phyloP scores from a whole-genome alignment of 2,329 filamentous ascomycete genomes.

The Lasiodiplodia gonubiensis region DNA sequence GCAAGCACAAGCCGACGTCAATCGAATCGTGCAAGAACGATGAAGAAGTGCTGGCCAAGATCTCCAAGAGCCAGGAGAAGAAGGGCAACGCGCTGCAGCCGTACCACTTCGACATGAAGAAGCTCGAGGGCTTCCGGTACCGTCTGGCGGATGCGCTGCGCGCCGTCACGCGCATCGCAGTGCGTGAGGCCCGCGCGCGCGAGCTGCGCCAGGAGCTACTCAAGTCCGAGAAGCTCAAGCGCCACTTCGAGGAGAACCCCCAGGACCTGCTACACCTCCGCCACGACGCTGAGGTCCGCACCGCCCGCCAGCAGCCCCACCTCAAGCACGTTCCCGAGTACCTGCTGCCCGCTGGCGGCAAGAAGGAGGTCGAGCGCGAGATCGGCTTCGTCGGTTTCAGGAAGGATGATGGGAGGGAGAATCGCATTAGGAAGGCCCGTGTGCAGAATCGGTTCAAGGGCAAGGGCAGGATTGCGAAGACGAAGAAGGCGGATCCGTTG shows the following conservation, averaged over 20 bases:
- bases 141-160: conserved; percentile 91
- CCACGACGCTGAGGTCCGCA: conserved; percentile 86
- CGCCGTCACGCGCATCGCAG: conserved; percentile 85
- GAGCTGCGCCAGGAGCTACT: conserved; percentile 89
- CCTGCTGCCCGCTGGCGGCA: conserved; percentile 76
- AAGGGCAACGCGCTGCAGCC: conserved; percentile 82
- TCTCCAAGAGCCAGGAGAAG: conserved; percentile 78
- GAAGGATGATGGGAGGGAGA: conserved; percentile 52
- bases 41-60: conserved; percentile 81
- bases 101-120: conserved; percentile 93
- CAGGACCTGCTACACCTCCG: conserved; percentile 84
- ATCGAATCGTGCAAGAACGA: conserved; percentile 79
- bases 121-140: conserved; percentile 93
- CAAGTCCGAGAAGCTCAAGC: conserved; percentile 91
- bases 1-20: conserved; percentile 87
- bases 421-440: conserved; percentile 51
- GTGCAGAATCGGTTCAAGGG: conserved; percentile 50
- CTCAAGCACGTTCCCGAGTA: conserved; percentile 95
- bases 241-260: conserved; percentile 97
- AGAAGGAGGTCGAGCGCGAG: conserved; percentile 68
- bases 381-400: conserved; percentile 77
- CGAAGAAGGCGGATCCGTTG: conserved; percentile 75
- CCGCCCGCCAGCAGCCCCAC: conserved; percentile 84
- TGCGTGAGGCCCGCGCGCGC: conserved; percentile 86
- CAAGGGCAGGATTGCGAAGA: conserved; percentile 57